These are phyloP conservation scores for Candida mesenterica DNA, from an alignment of 1,139 yeast species.

Conservation along the genomic window DNA sequence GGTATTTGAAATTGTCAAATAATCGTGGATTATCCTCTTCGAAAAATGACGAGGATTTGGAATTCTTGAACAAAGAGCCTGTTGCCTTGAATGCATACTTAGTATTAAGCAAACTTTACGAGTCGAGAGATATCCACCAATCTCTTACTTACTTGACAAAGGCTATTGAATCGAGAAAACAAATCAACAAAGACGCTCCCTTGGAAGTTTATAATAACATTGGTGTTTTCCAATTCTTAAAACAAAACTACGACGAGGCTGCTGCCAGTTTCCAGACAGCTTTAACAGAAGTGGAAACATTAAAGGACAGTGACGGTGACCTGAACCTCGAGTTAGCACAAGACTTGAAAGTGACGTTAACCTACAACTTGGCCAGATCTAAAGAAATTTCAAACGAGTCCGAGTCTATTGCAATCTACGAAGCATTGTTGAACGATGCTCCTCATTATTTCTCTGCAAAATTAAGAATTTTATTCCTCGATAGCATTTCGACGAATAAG, in stretches of 20 bases:
- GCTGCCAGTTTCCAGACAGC: slow-evolving; percentile 50
- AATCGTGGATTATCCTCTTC: slow-evolving; percentile 38
- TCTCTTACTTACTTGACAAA: slow-evolving; percentile 56
- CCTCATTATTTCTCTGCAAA: slow-evolving; percentile 80
- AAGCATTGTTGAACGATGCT: slow-evolving; percentile 50
- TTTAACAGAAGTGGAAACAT: slow-evolving; percentile 21
- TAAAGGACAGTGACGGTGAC: slow-evolving; percentile 25
- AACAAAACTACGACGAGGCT: slow-evolving; percentile 52
- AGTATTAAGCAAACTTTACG: slow-evolving; percentile 66
- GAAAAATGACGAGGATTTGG: slow-evolving; percentile 25
- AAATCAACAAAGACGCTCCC: slow-evolving; percentile 51
- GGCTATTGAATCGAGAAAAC: slow-evolving; percentile 53
- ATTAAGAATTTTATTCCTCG: slow-evolving; percentile 64
- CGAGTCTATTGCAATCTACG: slow-evolving; percentile 54
- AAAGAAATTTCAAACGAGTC: slow-evolving; percentile 47
- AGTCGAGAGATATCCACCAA: slow-evolving; percentile 56
- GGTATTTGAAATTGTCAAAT: slow-evolving; percentile 62
- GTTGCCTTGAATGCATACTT: slow-evolving; percentile 68
- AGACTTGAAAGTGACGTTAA: slow-evolving; percentile 47
- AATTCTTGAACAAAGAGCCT: slow-evolving; percentile 50
- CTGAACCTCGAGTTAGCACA: slow-evolving; percentile 18
- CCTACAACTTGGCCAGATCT: slow-evolving; percentile 64
- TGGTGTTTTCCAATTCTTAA: slow-evolving; percentile 79
- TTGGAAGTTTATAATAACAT: slow-evolving; percentile 75
- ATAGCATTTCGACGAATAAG: slow-evolving; percentile 29